Evolutionary conservation across 768 basidiomycete species (phyloP), one percentile per base, ranked within the genome.

Genomic region (Mycena polygramma): DNA sequence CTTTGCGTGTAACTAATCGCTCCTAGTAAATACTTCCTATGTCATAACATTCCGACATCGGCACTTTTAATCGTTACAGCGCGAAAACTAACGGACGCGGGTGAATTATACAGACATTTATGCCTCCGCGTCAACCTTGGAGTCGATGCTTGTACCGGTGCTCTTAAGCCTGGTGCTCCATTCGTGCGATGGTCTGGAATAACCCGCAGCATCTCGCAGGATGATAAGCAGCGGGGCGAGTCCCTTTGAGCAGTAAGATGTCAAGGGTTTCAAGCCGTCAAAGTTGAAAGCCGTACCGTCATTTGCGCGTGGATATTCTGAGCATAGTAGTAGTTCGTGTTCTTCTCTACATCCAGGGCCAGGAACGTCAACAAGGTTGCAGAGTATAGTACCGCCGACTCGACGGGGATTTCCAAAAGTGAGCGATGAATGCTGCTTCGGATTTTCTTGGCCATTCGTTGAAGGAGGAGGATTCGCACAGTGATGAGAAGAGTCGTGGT

Each of bases 301-400:
- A 69, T 63, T 22, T 69, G 68, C 1, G 68, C 53, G 24, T 63
- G 61, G 30, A 69, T 52, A 20, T 69, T 63, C 24, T 69, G 68
- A 7, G 68, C 68, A 63, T 63, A 69, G 24, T 26, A 49, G 2
- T 58, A 17, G 26, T 63, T 69, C 17, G 26, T 15, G 22, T 36
- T 36, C 24, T 63, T 63, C 46, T 58, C 30, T 2, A 62, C 20
- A 37, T 63, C 55, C 9, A 69, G 24, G 17, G 43, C 68, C 36
- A 69, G 54, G 26, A 69, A 69, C 7, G 48, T 49, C n/a, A 69
- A 35, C 26, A 69, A 48, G 35, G 68, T 69, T n/a, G 20, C 53
- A 0, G 53, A 63, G 24, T 69, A 69, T 1, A 69, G 68, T 7
- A 52, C 55, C 36, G 68, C 68, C 14, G 60, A 63, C 46, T 69